Evolutionary conservation across 164 flowering plant species (phyloP).

Genomic region (Vitis riparia): DNA sequence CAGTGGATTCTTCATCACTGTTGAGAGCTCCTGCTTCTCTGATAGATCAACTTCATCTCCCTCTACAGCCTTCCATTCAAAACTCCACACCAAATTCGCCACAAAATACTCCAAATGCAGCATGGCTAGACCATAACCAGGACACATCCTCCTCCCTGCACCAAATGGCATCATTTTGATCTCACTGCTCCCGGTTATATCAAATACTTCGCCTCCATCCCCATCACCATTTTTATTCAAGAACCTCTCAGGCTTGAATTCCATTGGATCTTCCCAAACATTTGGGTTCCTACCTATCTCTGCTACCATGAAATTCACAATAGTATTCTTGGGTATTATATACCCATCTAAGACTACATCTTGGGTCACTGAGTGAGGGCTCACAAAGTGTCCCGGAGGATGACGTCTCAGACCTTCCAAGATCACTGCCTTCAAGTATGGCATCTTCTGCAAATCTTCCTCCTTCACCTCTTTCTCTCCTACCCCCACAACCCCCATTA

Average conservation of each 20-base stretch:
- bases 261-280: constrained; percentile 7
- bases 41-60: constrained; percentile 40
- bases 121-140: constrained; percentile 22
- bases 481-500: constrained; percentile 10
- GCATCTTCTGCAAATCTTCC: too few species aligned
- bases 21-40: constrained; percentile 32
- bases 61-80: constrained; percentile 37
- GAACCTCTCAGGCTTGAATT: constrained; percentile 47
- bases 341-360: constrained; percentile 4
- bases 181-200: constrained; percentile 28
- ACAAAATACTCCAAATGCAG: constrained; percentile 35
- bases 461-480: neutral
- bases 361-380: constrained; percentile 9
- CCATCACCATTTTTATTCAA: constrained; percentile 1
- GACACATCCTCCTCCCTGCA: constrained; percentile 39
- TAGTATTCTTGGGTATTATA: constrained; percentile 4
- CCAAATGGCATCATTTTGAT: constrained; percentile 9
- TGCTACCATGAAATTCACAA: constrained; percentile 9
- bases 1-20: constrained; percentile 41
- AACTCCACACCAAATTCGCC: constrained; percentile 13
- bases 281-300: neutral
- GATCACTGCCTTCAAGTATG: constrained; percentile 6
- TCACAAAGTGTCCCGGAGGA: constrained; percentile 14
- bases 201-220: constrained; percentile 12
- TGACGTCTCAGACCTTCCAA: constrained; percentile 14